Percentiles rank a stretch among this genome's conserved stretches.
Evolutionary conservation across 805 yeast species (phyloP).

Genomic region (Zygotorulaspora chibaensis): DNA sequence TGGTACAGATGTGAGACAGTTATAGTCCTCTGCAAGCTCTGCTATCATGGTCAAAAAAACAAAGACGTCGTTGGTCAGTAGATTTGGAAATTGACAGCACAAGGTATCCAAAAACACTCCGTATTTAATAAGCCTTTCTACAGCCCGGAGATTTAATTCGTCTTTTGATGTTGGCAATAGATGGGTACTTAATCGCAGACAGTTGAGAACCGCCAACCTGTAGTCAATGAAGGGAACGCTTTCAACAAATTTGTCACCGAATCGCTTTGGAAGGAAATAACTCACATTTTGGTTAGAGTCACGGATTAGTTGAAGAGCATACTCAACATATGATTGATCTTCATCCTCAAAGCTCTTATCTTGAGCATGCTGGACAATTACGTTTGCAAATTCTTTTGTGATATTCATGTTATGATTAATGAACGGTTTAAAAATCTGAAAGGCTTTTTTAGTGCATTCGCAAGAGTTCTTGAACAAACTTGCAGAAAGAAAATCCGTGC

Average conservation of each 20-base stretch:
- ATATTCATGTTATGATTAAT: conserved; percentile 10
- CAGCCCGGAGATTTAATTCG: conserved; percentile 6
- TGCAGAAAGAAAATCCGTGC: conserved; percentile 17
- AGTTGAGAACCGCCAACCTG: conserved; percentile 44
- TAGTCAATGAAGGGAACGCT: conserved; percentile 36
- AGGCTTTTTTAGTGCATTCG: conserved; percentile 12
- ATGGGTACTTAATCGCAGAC: conserved; percentile 42
- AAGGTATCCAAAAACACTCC: conserved; percentile 28
- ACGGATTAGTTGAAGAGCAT: conserved; percentile 16
- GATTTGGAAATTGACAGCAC: conserved; percentile 12
- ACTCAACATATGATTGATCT: conserved; percentile 2
- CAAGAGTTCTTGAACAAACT: conserved; percentile 14
- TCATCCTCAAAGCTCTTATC: background rate
- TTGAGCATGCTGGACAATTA: conserved; percentile 14
- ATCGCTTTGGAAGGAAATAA: conserved; percentile 17
- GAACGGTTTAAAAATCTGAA: conserved; percentile 11
- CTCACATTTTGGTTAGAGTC: conserved; percentile 10
- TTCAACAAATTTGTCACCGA: conserved; percentile 19
- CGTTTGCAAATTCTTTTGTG: conserved; percentile 12
- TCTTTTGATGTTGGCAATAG: conserved; percentile 12
- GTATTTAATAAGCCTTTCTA: conserved; percentile 22
- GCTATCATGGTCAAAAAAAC: conserved; percentile 34
- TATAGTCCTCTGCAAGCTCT: conserved; percentile 39
- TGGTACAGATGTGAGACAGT: conserved; percentile 30
- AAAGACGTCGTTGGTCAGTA: conserved; percentile 10